Conservation (phyloP, 2,329 filamentous ascomycete genomes). For the Cytospora mali region DNA sequence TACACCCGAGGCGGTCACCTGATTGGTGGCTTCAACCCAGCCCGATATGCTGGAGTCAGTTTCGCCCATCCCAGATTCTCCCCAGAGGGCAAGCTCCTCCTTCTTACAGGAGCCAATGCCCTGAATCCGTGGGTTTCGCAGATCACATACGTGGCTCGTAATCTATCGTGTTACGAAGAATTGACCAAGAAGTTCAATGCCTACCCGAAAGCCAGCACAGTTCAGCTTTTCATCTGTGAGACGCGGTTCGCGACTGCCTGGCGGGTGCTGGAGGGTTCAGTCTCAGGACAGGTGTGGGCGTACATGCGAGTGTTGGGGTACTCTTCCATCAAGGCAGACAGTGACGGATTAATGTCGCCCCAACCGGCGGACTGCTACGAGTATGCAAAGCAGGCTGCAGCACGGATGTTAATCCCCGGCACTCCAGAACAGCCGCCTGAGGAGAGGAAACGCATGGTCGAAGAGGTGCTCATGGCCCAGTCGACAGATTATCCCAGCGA, state of each 20-base stretch:
- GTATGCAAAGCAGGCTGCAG: slow-evolving; percentile 28
- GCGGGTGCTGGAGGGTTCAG: slow-evolving; percentile 30
- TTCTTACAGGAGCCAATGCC: slow-evolving; percentile 23
- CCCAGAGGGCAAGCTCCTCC: slow-evolving; percentile 21
- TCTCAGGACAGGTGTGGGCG: slow-evolving; percentile 30
- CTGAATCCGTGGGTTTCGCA: slow-evolving; percentile 29
- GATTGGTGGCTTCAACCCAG: slow-evolving; percentile 15
- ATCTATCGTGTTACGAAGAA: slow-evolving; percentile 28
- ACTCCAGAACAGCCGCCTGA: slow-evolving; percentile 23
- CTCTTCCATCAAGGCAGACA: slow-evolving; percentile 25
- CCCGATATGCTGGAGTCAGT: slow-evolving; percentile 7
- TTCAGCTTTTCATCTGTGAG: slow-evolving; percentile 30
- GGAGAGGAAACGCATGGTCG: slow-evolving; percentile 30
- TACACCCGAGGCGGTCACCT: slow-evolving; percentile 12
- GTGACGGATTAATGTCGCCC: slow-evolving; percentile 27
- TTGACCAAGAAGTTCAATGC: slow-evolving; percentile 29
- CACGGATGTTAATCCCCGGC: slow-evolving; percentile 25
- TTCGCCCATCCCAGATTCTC: slow-evolving; percentile 19
- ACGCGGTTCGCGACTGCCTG: slow-evolving; percentile 29
- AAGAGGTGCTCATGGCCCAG: slow-evolving; percentile 26
- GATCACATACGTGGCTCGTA: slow-evolving; percentile 28
- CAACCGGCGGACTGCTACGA: slow-evolving; percentile 28
- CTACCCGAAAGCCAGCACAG: slow-evolving; percentile 29
- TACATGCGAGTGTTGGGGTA: slow-evolving; percentile 32
- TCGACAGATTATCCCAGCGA: slow-evolving; percentile 24